These are phyloP conservation scores for Chaetoceros muelleri DNA, from an alignment of 108 stramenopile genomes.

Conservation along the genomic window DNA sequence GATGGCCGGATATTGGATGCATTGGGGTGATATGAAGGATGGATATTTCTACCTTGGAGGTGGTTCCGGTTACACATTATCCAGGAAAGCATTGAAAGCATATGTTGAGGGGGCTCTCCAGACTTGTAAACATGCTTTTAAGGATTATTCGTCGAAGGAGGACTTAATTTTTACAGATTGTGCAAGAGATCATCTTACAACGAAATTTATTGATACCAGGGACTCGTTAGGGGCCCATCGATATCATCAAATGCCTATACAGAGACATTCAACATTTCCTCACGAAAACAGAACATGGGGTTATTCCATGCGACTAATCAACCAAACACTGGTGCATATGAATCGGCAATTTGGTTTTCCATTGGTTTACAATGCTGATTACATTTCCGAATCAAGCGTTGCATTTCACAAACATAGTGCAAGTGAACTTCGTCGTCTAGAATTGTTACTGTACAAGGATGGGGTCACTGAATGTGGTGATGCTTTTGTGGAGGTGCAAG, in stretches of 20 bases:
- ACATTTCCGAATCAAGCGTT: not conserved
- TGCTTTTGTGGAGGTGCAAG: too few relatives aligned
- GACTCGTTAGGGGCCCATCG: not conserved
- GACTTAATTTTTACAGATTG: not conserved
- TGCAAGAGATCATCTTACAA: not conserved
- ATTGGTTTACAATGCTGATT: too few relatives aligned
- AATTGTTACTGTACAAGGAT: too few relatives aligned
- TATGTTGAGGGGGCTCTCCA: constrained; percentile 6
- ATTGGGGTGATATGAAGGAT: not conserved
- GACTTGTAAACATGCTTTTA: too few relatives aligned
- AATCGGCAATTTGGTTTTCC: not conserved
- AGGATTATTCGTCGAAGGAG: not conserved
- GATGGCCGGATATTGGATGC: too few relatives aligned
- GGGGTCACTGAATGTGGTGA: too few relatives aligned
- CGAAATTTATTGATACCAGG: not conserved
- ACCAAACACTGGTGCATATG: not conserved
- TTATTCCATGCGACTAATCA: not conserved
- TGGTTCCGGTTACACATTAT: constrained; percentile 7
- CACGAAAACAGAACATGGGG: not conserved
- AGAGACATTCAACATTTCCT: not conserved
- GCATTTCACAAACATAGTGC: not conserved
- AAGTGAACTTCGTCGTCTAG: too few relatives aligned
- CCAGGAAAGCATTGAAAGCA: constrained; percentile 10
- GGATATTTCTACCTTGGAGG: constrained; percentile 2
- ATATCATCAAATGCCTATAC: not conserved